phyloP scores from a whole-genome alignment of 2,329 filamentous ascomycete species.

The Beauveria sp. region DNA sequence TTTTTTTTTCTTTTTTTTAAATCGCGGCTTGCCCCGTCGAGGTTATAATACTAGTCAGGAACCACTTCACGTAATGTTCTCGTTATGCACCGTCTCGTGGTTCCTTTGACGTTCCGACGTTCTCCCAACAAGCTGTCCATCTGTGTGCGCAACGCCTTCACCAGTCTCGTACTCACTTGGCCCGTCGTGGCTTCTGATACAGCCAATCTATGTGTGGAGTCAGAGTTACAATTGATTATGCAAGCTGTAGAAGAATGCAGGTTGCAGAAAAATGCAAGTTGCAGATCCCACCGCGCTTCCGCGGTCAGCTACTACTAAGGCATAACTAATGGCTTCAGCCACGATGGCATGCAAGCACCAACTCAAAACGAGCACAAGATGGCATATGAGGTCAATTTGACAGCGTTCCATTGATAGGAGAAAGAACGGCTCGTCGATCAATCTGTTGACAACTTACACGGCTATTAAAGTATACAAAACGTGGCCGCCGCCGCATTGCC shows the following conservation, averaged over 20 bases:
- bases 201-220: background rate
- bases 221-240: too few relatives aligned
- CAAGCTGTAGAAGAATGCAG: too few relatives aligned
- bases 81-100: background rate
- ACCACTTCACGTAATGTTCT: background rate
- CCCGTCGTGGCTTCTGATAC: background rate
- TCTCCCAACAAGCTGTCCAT: background rate
- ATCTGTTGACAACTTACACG: constrained; percentile 7
- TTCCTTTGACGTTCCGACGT: background rate
- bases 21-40: background rate
- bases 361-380: background rate
- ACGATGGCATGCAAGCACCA: background rate
- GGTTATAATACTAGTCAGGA: background rate
- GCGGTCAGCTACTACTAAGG: background rate
- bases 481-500: background rate
- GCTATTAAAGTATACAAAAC: constrained; percentile 11
- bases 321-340: background rate
- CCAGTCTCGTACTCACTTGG: background rate
- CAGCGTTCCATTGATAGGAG: background rate
- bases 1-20: background rate
- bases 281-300: background rate
- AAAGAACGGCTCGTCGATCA: background rate
- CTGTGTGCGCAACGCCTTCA: background rate
- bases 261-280: too few relatives aligned
- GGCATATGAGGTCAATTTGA: background rate